A percentile compares a stretch with the other conserved stretches of the same genome.
Evolutionary conservation across 2,329 filamentous ascomycete species (phyloP).

Genomic region (Fusarium napiforme): DNA sequence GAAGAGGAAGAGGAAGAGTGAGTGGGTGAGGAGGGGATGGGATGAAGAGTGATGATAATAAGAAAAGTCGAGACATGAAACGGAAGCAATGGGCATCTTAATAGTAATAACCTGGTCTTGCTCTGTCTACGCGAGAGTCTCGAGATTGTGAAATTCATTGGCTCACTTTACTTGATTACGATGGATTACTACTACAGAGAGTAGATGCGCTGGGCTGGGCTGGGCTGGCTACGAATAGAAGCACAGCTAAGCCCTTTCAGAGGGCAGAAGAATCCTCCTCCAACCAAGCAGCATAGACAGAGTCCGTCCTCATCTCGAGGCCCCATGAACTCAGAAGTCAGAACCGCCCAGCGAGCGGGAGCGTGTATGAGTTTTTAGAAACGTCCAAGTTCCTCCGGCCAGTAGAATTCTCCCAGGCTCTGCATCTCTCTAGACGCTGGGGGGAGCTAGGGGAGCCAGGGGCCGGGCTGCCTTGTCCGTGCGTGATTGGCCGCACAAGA

Average conservation of each 20-base stretch:
- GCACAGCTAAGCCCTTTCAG: conserved; percentile 13
- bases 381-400: not conserved
- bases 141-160: conserved; percentile 22
- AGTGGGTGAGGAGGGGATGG: not conserved
- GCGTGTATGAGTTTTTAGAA: conserved; percentile 22
- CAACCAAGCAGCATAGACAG: conserved; percentile 26
- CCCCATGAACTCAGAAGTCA: not conserved
- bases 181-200: not conserved
- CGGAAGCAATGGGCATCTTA: conserved; percentile 28
- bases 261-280: conserved; percentile 7
- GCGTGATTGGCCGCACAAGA: conserved; percentile 9
- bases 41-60: conserved; percentile 10
- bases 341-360: conserved; percentile 7
- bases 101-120: conserved; percentile 6
- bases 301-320: not conserved
- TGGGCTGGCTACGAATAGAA: conserved; percentile 29
- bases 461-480: not conserved
- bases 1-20: not conserved
- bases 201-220: conserved; percentile 1
- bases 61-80: conserved; percentile 27
- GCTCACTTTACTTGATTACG: conserved; percentile 5
- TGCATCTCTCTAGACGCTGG: conserved; percentile 26
- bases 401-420: conserved; percentile 6
- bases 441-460: conserved; percentile 7
- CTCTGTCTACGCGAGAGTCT: conserved; percentile 13